phyloP scores from a whole-genome alignment of 2,329 filamentous ascomycete species.

The Fusarium verticillioides region DNA sequence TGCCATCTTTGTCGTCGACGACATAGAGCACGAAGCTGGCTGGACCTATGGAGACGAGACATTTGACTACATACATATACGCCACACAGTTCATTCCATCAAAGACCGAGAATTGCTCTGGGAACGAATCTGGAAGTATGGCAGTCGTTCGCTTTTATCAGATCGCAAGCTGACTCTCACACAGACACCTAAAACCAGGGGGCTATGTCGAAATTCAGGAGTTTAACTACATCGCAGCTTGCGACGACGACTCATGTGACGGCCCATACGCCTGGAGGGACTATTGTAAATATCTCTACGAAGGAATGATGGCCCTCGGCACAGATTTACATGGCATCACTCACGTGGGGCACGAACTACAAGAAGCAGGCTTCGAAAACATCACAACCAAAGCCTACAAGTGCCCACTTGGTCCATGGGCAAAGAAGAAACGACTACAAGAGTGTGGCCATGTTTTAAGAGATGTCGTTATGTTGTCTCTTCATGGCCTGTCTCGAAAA shows the following conservation, averaged over 20 bases:
- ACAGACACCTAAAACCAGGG: constrained; percentile 62
- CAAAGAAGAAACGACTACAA: constrained; percentile 54
- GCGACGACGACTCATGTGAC: constrained; percentile 58
- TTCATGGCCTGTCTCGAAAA: constrained; percentile 52
- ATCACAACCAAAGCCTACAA: constrained; percentile 57
- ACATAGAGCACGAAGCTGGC: constrained; percentile 62
- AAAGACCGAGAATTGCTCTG: constrained; percentile 55
- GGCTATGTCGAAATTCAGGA: constrained; percentile 64
- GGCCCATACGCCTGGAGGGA: constrained; percentile 60
- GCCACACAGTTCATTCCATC: constrained; percentile 59
- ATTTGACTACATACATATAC: constrained; percentile 63
- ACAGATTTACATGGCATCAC: constrained; percentile 56
- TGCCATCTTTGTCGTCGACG: constrained; percentile 63
- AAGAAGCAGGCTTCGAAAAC: constrained; percentile 55
- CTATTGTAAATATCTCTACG: constrained; percentile 55
- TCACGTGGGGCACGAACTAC: constrained; percentile 50
- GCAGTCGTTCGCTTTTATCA: background rate
- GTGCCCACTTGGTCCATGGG: constrained; percentile 62
- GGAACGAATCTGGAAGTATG: constrained; percentile 56
- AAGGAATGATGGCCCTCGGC: constrained; percentile 55
- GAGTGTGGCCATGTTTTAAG: constrained; percentile 59
- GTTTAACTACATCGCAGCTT: constrained; percentile 53
- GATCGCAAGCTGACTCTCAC: background rate
- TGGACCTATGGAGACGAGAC: constrained; percentile 59
- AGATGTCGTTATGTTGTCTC: constrained; percentile 55